These are phyloP conservation scores for Micromonas pusilla DNA, from an alignment of 139 green algal genomes.

Conservation along the genomic window DNA sequence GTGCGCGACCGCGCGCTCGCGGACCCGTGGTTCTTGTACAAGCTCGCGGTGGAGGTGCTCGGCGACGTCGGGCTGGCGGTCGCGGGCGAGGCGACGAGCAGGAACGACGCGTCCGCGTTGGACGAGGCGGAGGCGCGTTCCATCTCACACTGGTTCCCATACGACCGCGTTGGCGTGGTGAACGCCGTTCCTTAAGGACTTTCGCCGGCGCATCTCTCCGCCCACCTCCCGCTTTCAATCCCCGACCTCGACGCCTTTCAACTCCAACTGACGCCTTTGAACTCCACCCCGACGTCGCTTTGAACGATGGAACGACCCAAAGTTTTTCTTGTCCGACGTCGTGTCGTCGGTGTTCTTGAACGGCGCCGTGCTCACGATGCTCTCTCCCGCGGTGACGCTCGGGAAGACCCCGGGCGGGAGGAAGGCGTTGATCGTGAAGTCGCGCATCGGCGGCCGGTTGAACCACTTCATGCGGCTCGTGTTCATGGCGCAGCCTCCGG, in stretches of 20 bases:
- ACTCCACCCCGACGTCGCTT: too few relatives aligned
- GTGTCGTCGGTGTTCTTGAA: neutral
- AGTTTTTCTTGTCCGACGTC: slow-evolving; percentile 4
- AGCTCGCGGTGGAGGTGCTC: neutral
- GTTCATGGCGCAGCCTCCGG: neutral
- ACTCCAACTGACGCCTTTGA: too few relatives aligned
- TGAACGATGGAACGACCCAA: neutral
- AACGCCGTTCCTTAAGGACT: too few relatives aligned
- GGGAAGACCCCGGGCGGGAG: neutral
- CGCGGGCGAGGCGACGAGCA: neutral
- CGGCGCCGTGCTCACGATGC: neutral
- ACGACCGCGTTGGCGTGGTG: too few relatives aligned
- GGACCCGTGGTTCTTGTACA: neutral
- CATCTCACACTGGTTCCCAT: too few relatives aligned
- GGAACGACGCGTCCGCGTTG: neutral
- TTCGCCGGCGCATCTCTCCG: too few relatives aligned
- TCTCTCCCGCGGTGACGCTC: slow-evolving; percentile 2
- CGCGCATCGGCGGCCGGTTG: neutral
- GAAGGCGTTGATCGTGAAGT: neutral
- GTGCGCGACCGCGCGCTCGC: neutral
- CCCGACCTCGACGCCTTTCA: too few relatives aligned
- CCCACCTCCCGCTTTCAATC: too few relatives aligned
- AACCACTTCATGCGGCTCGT: neutral
- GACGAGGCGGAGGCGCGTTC: too few relatives aligned
- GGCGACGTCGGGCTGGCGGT: neutral